Evolutionary conservation across 371 early-diverging fungal genomes (phyloP).

Genomic region (Rhizomucor miehei): DNA sequence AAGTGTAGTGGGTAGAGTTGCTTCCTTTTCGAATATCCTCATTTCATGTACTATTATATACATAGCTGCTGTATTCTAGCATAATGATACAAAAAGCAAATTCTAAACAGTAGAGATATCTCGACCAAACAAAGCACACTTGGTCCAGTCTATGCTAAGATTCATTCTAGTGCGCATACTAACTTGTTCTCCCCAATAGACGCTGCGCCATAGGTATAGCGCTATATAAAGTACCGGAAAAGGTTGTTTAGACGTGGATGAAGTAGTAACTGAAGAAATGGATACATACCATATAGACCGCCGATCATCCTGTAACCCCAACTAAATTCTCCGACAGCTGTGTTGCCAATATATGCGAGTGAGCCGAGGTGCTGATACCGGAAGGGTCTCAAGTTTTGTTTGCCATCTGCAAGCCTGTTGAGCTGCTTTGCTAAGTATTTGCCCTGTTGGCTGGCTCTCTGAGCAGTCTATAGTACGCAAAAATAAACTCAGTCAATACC

Average conservation of each 20-base stretch:
- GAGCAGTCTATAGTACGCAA: slow-evolving; percentile 63
- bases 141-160: slow-evolving; percentile 44
- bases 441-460: slow-evolving; percentile 88
- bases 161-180: slow-evolving; percentile 44
- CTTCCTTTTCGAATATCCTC: too few species aligned
- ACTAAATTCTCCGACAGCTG: slow-evolving; percentile 66
- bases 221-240: too few species aligned
- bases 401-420: slow-evolving; percentile 21
- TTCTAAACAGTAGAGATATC: slow-evolving; percentile 28
- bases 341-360: slow-evolving; percentile 81
- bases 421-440: slow-evolving; percentile 62
- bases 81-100: too few species aligned
- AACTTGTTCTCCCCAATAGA: slow-evolving; percentile 65
- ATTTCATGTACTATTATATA: too few species aligned
- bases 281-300: slow-evolving; percentile 60
- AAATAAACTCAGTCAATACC: not conserved
- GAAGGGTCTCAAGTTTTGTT: slow-evolving; percentile 49
- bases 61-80: too few species aligned
- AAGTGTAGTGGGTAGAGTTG: too few species aligned
- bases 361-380: slow-evolving; percentile 72
- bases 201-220: slow-evolving; percentile 54
- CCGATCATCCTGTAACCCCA: slow-evolving; percentile 54
- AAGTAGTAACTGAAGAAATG: too few species aligned
- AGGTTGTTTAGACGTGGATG: too few species aligned
- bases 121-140: slow-evolving; percentile 39